Conservation (phyloP, 441 rosid species). For the Pelargonium australe region DNA sequence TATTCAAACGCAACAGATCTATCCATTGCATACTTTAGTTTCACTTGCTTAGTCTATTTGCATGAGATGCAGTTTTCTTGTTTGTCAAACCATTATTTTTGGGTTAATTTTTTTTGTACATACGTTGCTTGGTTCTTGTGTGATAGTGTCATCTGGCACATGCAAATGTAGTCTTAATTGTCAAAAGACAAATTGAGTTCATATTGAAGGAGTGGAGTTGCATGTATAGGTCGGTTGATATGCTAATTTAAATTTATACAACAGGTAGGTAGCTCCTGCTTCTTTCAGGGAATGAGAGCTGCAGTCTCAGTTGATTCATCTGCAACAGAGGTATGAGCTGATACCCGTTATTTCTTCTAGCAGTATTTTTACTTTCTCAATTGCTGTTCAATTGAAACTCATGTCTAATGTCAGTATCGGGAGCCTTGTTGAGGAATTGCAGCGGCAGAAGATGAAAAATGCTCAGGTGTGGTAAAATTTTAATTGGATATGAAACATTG, state of each 20-base stretch:
- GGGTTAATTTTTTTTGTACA: too few species aligned
- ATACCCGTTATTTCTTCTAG: slow-evolving; percentile 10
- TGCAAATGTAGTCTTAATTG: too few species aligned
- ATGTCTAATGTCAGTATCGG: slow-evolving; percentile 42
- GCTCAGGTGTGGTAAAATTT: slow-evolving; percentile 49
- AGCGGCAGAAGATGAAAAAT: slow-evolving; percentile 61
- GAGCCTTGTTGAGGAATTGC: slow-evolving; percentile 63
- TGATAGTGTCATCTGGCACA: too few species aligned
- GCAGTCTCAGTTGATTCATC: slow-evolving; percentile 53
- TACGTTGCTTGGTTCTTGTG: too few species aligned
- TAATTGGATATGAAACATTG: too few species aligned
- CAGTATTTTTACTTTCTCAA: slow-evolving; percentile 1
- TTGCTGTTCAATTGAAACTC: slow-evolving; percentile 15
- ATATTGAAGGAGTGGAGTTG: neutral
- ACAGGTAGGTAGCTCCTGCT: slow-evolving; percentile 47
- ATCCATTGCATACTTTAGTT: too few species aligned
- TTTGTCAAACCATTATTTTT: too few species aligned
- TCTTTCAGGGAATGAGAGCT: slow-evolving; percentile 63
- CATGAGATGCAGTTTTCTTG: neutral
- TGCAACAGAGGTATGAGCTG: slow-evolving; percentile 66
- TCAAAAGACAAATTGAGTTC: neutral
- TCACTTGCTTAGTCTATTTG: too few species aligned
- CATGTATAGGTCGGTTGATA: neutral
- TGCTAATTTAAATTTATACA: slow-evolving; percentile 18
- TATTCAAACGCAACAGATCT: too few species aligned